Evolutionary conservation across 108 stramenopile genomes (phyloP), one percentile per base, ranked within the genome.

Genomic region (Pseudonitzschia pungens): DNA sequence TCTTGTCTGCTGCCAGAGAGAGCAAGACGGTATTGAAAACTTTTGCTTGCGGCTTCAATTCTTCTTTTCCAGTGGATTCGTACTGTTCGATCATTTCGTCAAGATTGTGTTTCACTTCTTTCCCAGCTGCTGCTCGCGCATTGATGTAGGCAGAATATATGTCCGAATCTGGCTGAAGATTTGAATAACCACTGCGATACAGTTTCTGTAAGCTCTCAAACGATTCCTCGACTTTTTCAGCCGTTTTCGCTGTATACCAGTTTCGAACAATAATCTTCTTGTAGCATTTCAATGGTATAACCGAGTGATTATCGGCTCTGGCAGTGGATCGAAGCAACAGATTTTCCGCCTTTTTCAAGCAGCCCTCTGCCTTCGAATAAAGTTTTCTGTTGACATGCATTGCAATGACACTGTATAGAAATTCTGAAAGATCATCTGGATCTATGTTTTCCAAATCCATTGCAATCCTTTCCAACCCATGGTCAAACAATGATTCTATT

Each of bases 21-120:
- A 69, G 31, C 59, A 81, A 54, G 22, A 75, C 58, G 6, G 43
- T 26, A 54, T 81, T 75, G 67, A 81, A 81, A 18, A 57, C 66
- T 33, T 71, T 70, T 12, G 63, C 59, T 56, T 67, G 45, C 0
- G 80, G 80, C 33, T 70, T 75, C 44, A 69, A 72, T 16, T 60
- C 33, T 32, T 75, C 71, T 14, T 75, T 51, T 26, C 56, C 48
- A 32, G 41, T 43, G 0, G 21, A 24, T 45, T 71, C 16, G 57
- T 72, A 72, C 33, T 65, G 36, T 63, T 54, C 5, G 51, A 72
- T 68, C 51, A 75, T 72, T 72, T 75, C 71, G 1, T 81, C 55
- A 15, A 81, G 50, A 40, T 50, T 52, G 1, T 41, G 7, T 26
- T 68, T 66, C 31, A 66, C 50, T 16, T 81, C 58, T 32, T 29